phyloP scores from a whole-genome alignment of 306 rosid genomes.

The Sindora glabra region DNA sequence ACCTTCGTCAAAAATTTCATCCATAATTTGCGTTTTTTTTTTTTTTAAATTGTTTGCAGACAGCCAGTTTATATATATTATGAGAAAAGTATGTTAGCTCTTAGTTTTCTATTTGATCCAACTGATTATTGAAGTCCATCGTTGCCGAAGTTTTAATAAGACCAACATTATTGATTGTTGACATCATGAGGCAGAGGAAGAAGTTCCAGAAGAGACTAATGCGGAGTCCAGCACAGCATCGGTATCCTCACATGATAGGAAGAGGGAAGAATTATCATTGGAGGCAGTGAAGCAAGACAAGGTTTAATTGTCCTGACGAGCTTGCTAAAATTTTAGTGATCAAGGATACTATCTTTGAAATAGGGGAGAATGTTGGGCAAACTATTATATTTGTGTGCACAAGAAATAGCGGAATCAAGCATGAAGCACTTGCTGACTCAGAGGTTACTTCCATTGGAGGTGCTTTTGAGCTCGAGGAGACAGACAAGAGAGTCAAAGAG shows the following conservation, averaged over 20 bases:
- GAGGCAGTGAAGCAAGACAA: slow-evolving; percentile 79
- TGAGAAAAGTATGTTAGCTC: no score
- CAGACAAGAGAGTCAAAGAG: slow-evolving; percentile 81
- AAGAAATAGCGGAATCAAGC: slow-evolving; percentile 63
- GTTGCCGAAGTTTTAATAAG: not conserved
- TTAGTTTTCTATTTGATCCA: no score
- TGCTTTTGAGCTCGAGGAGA: slow-evolving; percentile 41
- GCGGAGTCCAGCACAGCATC: slow-evolving; percentile 7
- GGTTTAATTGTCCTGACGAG: slow-evolving; percentile 66
- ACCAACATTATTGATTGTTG: no score
- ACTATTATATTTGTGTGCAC: slow-evolving; percentile 76
- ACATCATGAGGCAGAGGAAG: slow-evolving; percentile 54
- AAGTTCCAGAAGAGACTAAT: slow-evolving; percentile 19
- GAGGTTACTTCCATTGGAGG: slow-evolving; percentile 76
- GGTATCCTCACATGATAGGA: slow-evolving; percentile 37
- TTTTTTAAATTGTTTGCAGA: no score
- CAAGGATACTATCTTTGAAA: slow-evolving; percentile 58
- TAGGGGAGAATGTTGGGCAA: slow-evolving; percentile 87
- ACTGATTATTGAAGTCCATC: no score
- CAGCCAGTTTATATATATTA: no score
- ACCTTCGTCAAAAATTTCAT: no score
- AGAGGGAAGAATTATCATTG: slow-evolving; percentile 77
- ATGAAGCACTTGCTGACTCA: slow-evolving; percentile 48
- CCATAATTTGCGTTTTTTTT: no score
- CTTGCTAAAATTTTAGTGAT: slow-evolving; percentile 49